Evolutionary conservation across 1,284 basidiomycete species (phyloP).

Genomic region (Cystobasidium sp.): DNA sequence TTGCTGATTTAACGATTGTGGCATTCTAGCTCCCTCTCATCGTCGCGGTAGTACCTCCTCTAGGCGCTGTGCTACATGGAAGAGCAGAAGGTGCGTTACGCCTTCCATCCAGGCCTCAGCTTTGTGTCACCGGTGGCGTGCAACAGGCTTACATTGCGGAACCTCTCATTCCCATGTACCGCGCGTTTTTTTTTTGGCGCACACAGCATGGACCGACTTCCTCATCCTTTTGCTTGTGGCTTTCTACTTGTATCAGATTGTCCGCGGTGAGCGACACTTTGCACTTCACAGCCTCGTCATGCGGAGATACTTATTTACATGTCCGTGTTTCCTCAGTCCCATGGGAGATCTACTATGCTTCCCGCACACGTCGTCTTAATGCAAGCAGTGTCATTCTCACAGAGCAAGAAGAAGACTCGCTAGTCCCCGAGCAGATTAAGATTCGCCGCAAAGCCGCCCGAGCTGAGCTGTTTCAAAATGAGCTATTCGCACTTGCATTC

Average conservation of each 20-base stretch:
- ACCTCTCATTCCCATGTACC: neutral
- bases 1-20: neutral
- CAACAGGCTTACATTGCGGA: neutral
- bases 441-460: slow-evolving; percentile 49
- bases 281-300: neutral
- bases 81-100: slow-evolving; percentile 30
- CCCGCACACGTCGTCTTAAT: slow-evolving; percentile 52
- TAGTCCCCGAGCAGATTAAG: slow-evolving; percentile 28
- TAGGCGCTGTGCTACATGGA: slow-evolving; percentile 51
- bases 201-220: slow-evolving; percentile 56
- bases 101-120: neutral
- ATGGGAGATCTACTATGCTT: slow-evolving; percentile 56
- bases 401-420: slow-evolving; percentile 41
- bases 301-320: neutral
- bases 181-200: neutral
- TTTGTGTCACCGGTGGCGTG: neutral
- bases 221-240: slow-evolving; percentile 56
- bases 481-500: slow-evolving; percentile 54
- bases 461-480: slow-evolving; percentile 54
- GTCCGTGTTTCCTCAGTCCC: slow-evolving; percentile 47
- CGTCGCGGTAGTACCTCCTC: slow-evolving; percentile 50
- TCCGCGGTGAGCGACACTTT: slow-evolving; percentile 46
- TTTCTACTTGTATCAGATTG: slow-evolving; percentile 55
- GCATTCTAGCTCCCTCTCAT: slow-evolving; percentile 49
- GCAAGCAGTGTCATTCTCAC: slow-evolving; percentile 37